A percentile compares a stretch with the other conserved stretches of the same genome.
These are phyloP conservation scores for Apiotrichum akiyoshidainum DNA, from an alignment of 1,284 basidiomycete species.

Conservation along the genomic window DNA sequence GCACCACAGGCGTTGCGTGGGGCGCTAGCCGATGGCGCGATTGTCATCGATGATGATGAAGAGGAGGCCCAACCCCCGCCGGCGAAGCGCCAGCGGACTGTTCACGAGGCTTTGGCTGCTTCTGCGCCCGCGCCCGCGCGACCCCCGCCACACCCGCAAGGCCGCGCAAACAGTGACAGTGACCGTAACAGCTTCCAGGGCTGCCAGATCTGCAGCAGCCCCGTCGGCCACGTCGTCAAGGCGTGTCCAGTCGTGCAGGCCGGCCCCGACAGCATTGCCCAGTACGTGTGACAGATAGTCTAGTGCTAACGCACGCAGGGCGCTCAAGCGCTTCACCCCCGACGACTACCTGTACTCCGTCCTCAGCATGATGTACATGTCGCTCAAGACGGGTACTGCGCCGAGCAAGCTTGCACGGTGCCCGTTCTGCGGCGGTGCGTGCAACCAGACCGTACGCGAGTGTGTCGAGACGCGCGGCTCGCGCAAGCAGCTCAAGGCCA, in stretches of 20 bases:
- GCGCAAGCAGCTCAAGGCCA: slow-evolving; percentile 32
- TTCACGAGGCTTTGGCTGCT: not conserved
- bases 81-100: not conserved
- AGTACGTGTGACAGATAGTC: no score
- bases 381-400: slow-evolving; percentile 1
- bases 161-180: not conserved
- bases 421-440: slow-evolving; percentile 31
- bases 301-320: slow-evolving; percentile 4
- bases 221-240: not conserved
- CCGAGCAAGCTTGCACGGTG: slow-evolving; percentile 17
- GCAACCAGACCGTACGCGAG: slow-evolving; percentile 24
- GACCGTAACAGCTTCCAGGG: not conserved
- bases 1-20: not conserved
- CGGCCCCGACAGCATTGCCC: slow-evolving; percentile 8
- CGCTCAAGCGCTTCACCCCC: slow-evolving; percentile 9
- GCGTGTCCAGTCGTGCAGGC: slow-evolving; percentile 16
- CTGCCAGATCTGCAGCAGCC: slow-evolving; percentile 8
- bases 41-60: not conserved
- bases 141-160: no score
- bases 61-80: not conserved
- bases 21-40: not conserved
- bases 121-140: no score
- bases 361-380: slow-evolving; percentile 7
- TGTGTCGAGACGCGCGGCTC: slow-evolving; percentile 32
- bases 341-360: slow-evolving; percentile 6